Conservation (phyloP, 345 rosid genomes). For the Barbarea vulgaris region DNA sequence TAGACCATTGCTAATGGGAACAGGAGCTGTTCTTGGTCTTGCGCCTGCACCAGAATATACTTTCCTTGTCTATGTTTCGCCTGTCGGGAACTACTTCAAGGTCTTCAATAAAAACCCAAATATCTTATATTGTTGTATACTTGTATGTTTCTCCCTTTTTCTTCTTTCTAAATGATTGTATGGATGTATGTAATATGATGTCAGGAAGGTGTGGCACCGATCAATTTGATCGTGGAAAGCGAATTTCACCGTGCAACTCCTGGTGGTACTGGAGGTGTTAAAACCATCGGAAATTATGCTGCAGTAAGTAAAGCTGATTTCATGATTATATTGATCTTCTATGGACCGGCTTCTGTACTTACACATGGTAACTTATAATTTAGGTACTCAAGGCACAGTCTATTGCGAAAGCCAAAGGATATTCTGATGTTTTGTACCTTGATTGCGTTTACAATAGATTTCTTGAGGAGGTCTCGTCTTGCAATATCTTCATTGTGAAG, state of each 20-base stretch:
- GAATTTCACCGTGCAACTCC: constrained; percentile 79
- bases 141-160: not conserved
- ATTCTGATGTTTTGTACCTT: constrained; percentile 44
- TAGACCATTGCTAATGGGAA: constrained; percentile 93
- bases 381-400: constrained; percentile 45
- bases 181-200: not conserved
- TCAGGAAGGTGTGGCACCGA: constrained; percentile 85
- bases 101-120: constrained; percentile 35
- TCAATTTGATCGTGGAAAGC: constrained; percentile 40
- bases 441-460: constrained; percentile 40
- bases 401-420: constrained; percentile 42
- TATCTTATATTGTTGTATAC: not conserved
- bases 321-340: not conserved
- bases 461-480: constrained; percentile 45
- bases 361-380: not conserved
- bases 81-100: constrained; percentile 97
- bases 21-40: constrained; percentile 98
- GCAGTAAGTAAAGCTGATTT: constrained; percentile 55
- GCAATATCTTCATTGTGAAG: constrained; percentile 45
- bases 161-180: not conserved
- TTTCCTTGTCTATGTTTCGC: constrained; percentile 86
- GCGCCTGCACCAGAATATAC: constrained; percentile 98
- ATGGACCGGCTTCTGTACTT: not conserved
- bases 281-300: constrained; percentile 93
- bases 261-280: constrained; percentile 97